Evolutionary conservation across 2,329 filamentous ascomycete genomes (phyloP), one percentile per base, ranked within the genome.

Genomic region (Cladophialophora immunda): DNA sequence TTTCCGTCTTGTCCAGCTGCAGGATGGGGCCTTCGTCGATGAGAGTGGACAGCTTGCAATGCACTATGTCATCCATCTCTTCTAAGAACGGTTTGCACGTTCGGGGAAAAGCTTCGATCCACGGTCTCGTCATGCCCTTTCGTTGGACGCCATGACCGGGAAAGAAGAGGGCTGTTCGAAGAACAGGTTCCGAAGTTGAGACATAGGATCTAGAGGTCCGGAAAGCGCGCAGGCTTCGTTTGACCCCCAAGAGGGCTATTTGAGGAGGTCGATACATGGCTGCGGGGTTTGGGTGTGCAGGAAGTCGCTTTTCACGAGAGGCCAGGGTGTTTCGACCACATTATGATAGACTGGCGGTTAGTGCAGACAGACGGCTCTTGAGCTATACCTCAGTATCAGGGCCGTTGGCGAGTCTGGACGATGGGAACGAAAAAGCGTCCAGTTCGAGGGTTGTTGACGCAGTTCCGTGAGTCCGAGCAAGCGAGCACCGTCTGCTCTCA

Each of bases 81-180:
- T 97, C 89, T 69, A 97, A 81, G 62, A 97, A 86, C n/a, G 88
- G 87, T 52, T 85, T 85, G 29, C 91, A 90, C 30, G 92, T 96
- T 62, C 81, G 78, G 13, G 94, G 94, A 77, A 97, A 98, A 66
- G 90, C 89, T 74, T 93, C 88, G 72, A 96, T 84, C 93, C 94
- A 97, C 53, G 92, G 90, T 36, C 85, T 87, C 65, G 92, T 84
- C 93, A 97, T 97, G 79, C 92, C 92, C 59, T 96, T 91, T 76
- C 92, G 90, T 78, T 97, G 93, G 19, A 96, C 93, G 72, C 93
- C 93, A 81, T 97, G 93, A 79, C 81, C 81, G 69, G 81, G 81
- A 66, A 83, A 83, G 70, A 83, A 83, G 22, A 83, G 77, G 52
- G 81, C 81, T 7, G 81, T 83, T 38, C 78, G 78, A 36, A 81